Base-by-base conservation (phyloP, 139 green algal genomes). In the Micractinium sp. region DNA sequence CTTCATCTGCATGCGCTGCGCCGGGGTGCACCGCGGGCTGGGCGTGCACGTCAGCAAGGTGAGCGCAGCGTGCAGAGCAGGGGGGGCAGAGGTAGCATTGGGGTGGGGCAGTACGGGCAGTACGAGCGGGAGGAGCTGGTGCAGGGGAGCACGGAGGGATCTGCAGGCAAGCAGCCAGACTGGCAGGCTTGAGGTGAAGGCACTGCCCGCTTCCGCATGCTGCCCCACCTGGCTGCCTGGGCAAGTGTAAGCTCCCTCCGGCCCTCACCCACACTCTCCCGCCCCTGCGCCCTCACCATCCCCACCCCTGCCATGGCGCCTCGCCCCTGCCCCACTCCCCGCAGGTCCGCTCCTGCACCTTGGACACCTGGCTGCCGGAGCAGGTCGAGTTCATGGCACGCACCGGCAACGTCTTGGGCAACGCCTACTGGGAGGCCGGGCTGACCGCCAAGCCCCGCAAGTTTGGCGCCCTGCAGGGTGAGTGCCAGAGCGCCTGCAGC, bases 1-100 rank as follows among this genome's bases (percentile, higher is more conserved):
- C 31, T 97, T 97, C 85, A 91, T 97, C 71, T 97, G 95, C 91
- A 94, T 97, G 90, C 89, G 87, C 53, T 97, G 95, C 39, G 63
- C 82, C 4, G 82, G 82, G 18, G 82, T 87, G 82, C 82, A 87
- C 82, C 81, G 95, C 25, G 93, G 94, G 27, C 89, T 97, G 33
- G 95, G 95, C 3, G 93, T 95, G 15, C 95, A 97, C 86, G 90
- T 97, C 31, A 95, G 91, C 66, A 95, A 97, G 93, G 93, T 93
- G 56, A 9, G 75, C 25, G 14, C 23, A 29, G 66, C 66, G 66
- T 73, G 66, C 25, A 29, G 23, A 56, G 47, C 47, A 56, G 7
- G n/a, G n/a, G n/a, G n/a, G n/a, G n/a, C n/a, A n/a, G n/a, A n/a
- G n/a, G n/a, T n/a, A n/a, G n/a, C n/a, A n/a, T n/a, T n/a, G n/a